These are phyloP conservation scores for Trypanosomatidae sp. DNA, from an alignment of 208 protist genomes.

Conservation along the genomic window DNA sequence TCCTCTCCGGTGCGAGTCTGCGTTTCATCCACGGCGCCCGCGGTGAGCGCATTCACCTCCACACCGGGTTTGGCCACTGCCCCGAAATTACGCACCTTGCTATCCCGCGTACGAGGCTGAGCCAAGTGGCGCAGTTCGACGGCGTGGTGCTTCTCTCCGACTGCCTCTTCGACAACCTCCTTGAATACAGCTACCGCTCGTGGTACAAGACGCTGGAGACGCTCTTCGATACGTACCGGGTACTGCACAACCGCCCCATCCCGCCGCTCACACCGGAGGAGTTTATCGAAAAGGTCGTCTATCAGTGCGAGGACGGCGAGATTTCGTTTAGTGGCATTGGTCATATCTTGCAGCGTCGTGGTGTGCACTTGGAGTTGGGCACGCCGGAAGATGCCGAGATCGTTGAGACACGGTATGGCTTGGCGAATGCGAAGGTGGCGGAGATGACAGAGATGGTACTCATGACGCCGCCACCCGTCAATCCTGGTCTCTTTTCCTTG, in stretches of 20 bases:
- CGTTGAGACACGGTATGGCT: slow-evolving; percentile 87
- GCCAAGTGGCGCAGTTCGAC: slow-evolving; percentile 64
- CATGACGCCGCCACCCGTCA: slow-evolving; percentile 50
- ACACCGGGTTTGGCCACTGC: slow-evolving; percentile 59
- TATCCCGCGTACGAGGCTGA: slow-evolving; percentile 57
- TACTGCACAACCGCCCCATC: slow-evolving; percentile 75
- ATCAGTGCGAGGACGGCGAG: slow-evolving; percentile 69
- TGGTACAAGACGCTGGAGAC: slow-evolving; percentile 86
- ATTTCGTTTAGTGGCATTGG: slow-evolving; percentile 89
- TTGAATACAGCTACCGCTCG: slow-evolving; percentile 83
- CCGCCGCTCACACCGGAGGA: slow-evolving; percentile 77
- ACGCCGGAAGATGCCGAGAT: slow-evolving; percentile 88
- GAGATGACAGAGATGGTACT: slow-evolving; percentile 83
- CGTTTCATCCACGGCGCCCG: slow-evolving; percentile 78
- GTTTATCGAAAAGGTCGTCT: slow-evolving; percentile 84
- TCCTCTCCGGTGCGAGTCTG: slow-evolving; percentile 72
- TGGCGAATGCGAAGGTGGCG: slow-evolving; percentile 89
- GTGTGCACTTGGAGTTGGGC: slow-evolving; percentile 79
- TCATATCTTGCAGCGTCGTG: slow-evolving; percentile 70
- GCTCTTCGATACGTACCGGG: slow-evolving; percentile 85
- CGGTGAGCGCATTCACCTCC: slow-evolving; percentile 81
- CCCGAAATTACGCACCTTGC: slow-evolving; percentile 32
- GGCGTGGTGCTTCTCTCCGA: slow-evolving; percentile 84
- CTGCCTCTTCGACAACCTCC: slow-evolving; percentile 81
- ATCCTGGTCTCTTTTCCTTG: slow-evolving; percentile 50